Evolutionary conservation across 2,329 filamentous ascomycete species (phyloP).

Genomic region (Chlorencoelia australis): DNA sequence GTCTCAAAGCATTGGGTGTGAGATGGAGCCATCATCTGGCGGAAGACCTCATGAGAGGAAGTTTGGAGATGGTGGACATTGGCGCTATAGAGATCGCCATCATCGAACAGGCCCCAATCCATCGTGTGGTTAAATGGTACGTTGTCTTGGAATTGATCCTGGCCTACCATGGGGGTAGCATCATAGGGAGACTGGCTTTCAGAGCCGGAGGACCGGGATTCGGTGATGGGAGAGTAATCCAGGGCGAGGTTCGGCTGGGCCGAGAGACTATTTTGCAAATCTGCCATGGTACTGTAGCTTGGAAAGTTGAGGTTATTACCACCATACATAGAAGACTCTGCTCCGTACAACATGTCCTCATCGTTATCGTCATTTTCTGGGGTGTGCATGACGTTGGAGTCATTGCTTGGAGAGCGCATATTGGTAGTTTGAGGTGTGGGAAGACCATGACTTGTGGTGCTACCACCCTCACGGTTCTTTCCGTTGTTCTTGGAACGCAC

Average conservation of each 20-base stretch:
- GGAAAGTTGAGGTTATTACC: constrained; percentile 17
- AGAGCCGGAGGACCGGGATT: constrained; percentile 18
- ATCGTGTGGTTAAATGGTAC: constrained; percentile 34
- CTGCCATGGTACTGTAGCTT: constrained; percentile 14
- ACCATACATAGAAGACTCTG: constrained; percentile 11
- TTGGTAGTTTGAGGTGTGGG: constrained; percentile 49
- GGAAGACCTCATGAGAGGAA: constrained; percentile 29
- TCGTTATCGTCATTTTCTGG: constrained; percentile 20
- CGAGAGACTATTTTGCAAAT: neutral
- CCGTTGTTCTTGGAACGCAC: constrained; percentile 87
- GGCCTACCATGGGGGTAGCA: constrained; percentile 35
- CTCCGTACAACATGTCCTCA: constrained; percentile 12
- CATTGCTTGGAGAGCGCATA: constrained; percentile 47
- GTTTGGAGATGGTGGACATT: constrained; percentile 46
- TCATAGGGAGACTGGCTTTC: constrained; percentile 26
- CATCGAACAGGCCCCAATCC: constrained; percentile 48
- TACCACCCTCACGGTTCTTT: constrained; percentile 38
- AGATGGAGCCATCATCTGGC: constrained; percentile 24
- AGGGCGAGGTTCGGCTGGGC: constrained; percentile 13
- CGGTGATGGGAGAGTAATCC: constrained; percentile 24
- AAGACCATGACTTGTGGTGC: constrained; percentile 32
- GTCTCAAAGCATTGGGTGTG: too few relatives aligned
- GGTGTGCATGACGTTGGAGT: constrained; percentile 26
- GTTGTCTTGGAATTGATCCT: constrained; percentile 41
- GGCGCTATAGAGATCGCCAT: constrained; percentile 52